Evolutionary conservation across 164 flowering plant species (phyloP).

Genomic region (Magnolia sinica): DNA sequence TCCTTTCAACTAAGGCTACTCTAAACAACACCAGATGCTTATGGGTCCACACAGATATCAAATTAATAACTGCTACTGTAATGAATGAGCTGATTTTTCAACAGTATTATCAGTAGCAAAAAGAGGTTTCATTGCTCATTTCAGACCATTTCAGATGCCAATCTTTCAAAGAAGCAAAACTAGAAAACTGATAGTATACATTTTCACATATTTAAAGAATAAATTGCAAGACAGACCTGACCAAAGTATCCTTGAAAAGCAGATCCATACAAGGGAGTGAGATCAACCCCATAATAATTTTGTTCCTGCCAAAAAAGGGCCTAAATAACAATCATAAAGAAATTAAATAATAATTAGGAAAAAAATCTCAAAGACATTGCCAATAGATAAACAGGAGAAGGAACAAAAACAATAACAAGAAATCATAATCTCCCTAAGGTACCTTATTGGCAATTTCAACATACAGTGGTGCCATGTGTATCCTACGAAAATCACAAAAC

Average conservation of each 20-base stretch:
- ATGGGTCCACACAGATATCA: too few species aligned
- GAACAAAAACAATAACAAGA: background rate
- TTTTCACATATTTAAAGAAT: background rate
- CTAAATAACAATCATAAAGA: constrained; percentile 31
- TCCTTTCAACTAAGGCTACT: too few species aligned
- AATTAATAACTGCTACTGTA: too few species aligned
- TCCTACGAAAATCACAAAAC: constrained; percentile 42
- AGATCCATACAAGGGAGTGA: constrained; percentile 78
- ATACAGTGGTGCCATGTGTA: constrained; percentile 94
- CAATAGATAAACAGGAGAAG: background rate
- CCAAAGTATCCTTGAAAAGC: constrained; percentile 93
- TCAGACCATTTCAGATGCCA: background rate
- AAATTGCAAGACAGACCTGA: constrained; percentile 45
- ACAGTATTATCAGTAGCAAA: too few species aligned
- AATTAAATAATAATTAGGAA: constrained; percentile 1
- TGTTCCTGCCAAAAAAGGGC: constrained; percentile 99
- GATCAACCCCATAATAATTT: constrained; percentile 88
- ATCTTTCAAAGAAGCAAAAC: background rate
- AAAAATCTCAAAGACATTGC: background rate
- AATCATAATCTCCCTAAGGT: constrained; percentile 5
- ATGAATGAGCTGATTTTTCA: too few species aligned
- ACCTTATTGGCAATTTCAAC: constrained; percentile 98
- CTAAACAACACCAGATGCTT: too few species aligned
- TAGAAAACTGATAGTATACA: background rate
- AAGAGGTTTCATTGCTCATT: too few species aligned